Base-by-base conservation (phyloP, 1,139 yeast genomes). In the Lodderomyces jiufengensis region DNA sequence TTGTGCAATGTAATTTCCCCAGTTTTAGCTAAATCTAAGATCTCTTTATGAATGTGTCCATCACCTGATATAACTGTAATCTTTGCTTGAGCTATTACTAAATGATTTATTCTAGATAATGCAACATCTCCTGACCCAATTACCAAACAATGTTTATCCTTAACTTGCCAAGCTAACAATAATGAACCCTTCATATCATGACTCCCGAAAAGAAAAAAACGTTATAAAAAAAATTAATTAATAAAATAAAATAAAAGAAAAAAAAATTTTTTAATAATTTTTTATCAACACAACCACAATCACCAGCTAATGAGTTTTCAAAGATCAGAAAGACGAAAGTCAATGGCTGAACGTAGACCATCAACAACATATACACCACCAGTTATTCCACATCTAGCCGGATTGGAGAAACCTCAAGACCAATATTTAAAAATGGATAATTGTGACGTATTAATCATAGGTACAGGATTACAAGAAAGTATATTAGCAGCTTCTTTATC, bases 401-500 rank as follows among this genome's bases (percentile, higher is more conserved):
- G 90, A 2, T 70, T 82, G 38, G 92, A 84, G 47, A 76, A 80
- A 46, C 88, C 92, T 3, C 70, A 65, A 36, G 69, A 61, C 32
- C 65, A 63, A 37, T 56, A 62, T 31, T 59, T 71, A 31, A 64
- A 60, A 34, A 76, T 85, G 10, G 83, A 80, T 36, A 71, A 76
- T 40, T 86, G 87, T 51, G 99, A 92, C 54, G 95, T 92, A 18
- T 70, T 92, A 31, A 83, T 92, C 39, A 74, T 84, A 48, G 98
- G 99, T 24, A 92, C 98, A 0, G 97, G 97, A 1, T 69, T 94
- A 32, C 81, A 80, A 3, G 96, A 94, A 59, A 78, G 88, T 49
- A 80, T 94, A 10, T 64, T 90, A 38, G 96, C 97, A 0, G 95
- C 97, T 3, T 92, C 97, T 0, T 69, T 92, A 38, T 84, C 97